Evolutionary conservation across 208 protist genomes (phyloP).

Genomic region (Leishmania lainsoni): DNA sequence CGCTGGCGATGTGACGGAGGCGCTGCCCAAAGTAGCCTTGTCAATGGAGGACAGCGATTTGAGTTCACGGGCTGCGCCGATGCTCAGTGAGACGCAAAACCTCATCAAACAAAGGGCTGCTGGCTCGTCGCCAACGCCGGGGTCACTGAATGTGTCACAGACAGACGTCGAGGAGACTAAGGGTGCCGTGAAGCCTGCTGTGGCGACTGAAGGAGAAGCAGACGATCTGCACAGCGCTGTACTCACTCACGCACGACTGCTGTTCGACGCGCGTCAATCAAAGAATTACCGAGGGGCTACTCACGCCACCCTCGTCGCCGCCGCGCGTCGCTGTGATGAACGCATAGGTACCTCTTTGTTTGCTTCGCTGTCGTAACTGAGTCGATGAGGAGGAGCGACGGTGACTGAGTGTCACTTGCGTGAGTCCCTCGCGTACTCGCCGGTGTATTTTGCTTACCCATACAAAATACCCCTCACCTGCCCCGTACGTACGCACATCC

Average conservation of each 20-base stretch:
- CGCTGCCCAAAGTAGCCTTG: neutral
- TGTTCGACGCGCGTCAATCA: slow-evolving; percentile 42
- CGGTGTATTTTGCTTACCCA: neutral
- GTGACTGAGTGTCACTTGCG: neutral
- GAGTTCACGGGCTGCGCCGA: neutral
- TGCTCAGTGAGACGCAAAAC: neutral
- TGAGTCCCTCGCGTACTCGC: neutral
- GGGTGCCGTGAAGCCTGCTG: neutral
- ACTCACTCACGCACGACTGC: slow-evolving; percentile 13
- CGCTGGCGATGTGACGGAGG: neutral
- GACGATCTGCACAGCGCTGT: slow-evolving; percentile 19
- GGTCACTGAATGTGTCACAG: neutral
- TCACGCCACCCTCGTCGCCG: slow-evolving; percentile 32
- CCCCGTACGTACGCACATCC: neutral
- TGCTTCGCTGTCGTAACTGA: neutral
- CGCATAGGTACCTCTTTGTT: slow-evolving; percentile 32
- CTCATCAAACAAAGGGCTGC: no score
- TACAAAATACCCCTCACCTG: neutral
- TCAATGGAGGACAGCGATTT: neutral
- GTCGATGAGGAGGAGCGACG: neutral
- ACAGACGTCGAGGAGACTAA: neutral
- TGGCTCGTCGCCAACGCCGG: neutral
- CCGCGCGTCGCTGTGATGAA: slow-evolving; percentile 42
- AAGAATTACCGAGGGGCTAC: slow-evolving; percentile 32
- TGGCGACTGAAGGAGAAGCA: neutral